Evolutionary conservation across 345 rosid genomes (phyloP), one percentile per base, ranked within the genome.

Genomic region (Hibiscus tridactylites): DNA sequence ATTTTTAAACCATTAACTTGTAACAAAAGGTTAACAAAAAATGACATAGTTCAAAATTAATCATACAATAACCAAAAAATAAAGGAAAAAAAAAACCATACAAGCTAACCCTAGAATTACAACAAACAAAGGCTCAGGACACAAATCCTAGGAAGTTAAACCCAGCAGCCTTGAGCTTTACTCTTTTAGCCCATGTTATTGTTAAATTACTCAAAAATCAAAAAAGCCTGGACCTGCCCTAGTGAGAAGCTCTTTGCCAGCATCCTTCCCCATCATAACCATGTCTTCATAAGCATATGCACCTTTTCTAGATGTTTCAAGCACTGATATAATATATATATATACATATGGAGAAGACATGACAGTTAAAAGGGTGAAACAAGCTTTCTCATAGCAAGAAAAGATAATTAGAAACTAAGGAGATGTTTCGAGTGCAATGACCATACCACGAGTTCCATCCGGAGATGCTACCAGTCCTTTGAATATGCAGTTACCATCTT

Each of bases 391-490:
- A 47, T 17, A 69, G 19, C 11, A 66, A 31, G 29, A 13, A 21
- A 47, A 61, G 68, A 24, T 64, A 62, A 15, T 74, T 13, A 65
- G 33, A 72, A 60, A 54, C 58, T 19, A 24, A 10, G 4, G 28
- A 50, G 49, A 68, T 46, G 47, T 16, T 4, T 0, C 7, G 58
- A 68, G n/a, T 24, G 60, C 26, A 26, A 59, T 28, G 65, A 50
- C 21, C 80, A 71, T 87, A 95, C 99, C 96, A 2, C 82, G 83
- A 54, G 86, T 87, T 75, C 99, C 99, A 61, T 95, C 94, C 3
- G 99, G 97, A 21, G 98, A 92, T 58, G 99, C 99, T 53, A 95
- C 94, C 80, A 95, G 79, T 39, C 99, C 98, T 84, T 81, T 87
- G 77, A 95, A 92, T 68, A 87, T 26, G 79, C 99, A 95, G 72